Base-by-base conservation (phyloP, 768 basidiomycete species). In the Butyriboletus loyo region DNA sequence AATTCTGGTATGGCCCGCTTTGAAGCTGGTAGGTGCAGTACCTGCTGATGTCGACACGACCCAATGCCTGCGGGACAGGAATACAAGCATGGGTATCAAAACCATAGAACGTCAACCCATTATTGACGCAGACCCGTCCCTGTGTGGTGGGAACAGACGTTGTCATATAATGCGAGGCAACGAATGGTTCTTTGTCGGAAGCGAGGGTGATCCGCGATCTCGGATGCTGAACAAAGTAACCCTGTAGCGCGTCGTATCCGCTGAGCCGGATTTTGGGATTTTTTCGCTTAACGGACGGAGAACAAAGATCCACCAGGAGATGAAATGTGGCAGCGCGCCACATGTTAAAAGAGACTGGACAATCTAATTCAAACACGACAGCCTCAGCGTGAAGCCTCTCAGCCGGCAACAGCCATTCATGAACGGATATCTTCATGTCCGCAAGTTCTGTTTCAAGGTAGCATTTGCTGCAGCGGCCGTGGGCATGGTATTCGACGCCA, bases 391-490 rank as follows among this genome's bases (percentile, higher is more conserved):
- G n/a, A n/a, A n/a, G n/a, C n/a, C n/a, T n/a, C n/a, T n/a, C n/a
- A n/a, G n/a, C n/a, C n/a, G n/a, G n/a, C n/a, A n/a, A n/a, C n/a
- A n/a, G n/a, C n/a, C n/a, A n/a, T n/a, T n/a, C n/a, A n/a, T n/a
- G n/a, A n/a, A n/a, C n/a, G n/a, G n/a, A n/a, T n/a, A n/a, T n/a
- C n/a, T n/a, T n/a, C n/a, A n/a, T n/a, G n/a, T 0, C n/a, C 0
- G 25, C 14, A 0, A 66, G 63, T 46, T 61, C 17, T 13, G 38
- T 50, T 19, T 67, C 47, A 14, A 71, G 42, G 3, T 8, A 5
- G 42, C 76, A 77, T 44, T 68, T 74, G 1, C 17, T 7, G 49
- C 72, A 75, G 0, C 41, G 14, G 15, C n/a, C n/a, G n/a, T 21
- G 15, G 10, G 42, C 43, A 3, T 52, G 36, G 1, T 45, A 36